phyloP scores from a whole-genome alignment of 768 basidiomycete species.

The Sistotremastrum niveocremeum region DNA sequence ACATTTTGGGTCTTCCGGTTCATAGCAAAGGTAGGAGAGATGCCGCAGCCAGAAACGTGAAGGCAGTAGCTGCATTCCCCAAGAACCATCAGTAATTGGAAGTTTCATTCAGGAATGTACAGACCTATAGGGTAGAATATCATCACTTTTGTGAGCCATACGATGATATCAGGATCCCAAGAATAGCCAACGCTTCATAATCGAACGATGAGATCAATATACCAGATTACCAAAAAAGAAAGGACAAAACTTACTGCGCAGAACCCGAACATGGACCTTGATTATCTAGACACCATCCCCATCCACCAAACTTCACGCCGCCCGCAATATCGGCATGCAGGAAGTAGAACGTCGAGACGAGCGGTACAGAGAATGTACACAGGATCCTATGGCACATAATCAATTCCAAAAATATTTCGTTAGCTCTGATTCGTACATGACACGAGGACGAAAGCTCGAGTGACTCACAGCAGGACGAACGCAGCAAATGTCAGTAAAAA shows the following conservation, averaged over 20 bases:
- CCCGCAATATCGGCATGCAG: constrained; percentile 7
- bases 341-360: constrained; percentile 12
- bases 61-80: constrained; percentile 8
- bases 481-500: constrained; percentile 3
- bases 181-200: constrained; percentile 9
- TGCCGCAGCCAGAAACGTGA: constrained; percentile 6
- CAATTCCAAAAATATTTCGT: background rate
- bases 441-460: background rate
- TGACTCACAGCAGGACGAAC: constrained; percentile 2
- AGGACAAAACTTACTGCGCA: background rate
- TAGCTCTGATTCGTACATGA: background rate
- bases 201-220: background rate
- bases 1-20: constrained; percentile 7
- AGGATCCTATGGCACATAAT: constrained; percentile 9
- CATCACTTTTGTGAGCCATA: constrained; percentile 8
- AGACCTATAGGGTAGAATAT: constrained; percentile 12
- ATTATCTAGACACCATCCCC: constrained; percentile 13
- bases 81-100: background rate
- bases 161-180: constrained; percentile 10
- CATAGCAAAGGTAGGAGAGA: constrained; percentile 9
- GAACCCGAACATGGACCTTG: constrained; percentile 6
- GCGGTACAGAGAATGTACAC: constrained; percentile 13
- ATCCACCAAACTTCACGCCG: constrained; percentile 12
- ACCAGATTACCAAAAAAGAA: background rate
- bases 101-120: background rate